Evolutionary conservation across 805 yeast genomes (phyloP), one percentile per base, ranked within the genome.

Genomic region (Pichia occidentalis): DNA sequence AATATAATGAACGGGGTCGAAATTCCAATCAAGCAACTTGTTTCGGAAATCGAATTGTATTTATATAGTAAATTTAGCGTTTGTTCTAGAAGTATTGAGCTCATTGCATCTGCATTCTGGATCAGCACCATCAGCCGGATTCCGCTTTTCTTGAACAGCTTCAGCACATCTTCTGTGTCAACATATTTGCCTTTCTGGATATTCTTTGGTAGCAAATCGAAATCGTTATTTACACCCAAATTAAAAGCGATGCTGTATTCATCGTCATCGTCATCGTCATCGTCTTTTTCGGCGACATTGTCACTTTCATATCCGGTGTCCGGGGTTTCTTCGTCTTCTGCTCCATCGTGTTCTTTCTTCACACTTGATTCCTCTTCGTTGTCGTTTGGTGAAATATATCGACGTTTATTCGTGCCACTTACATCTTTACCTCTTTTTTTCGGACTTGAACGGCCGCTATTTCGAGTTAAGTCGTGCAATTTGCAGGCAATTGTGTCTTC

Each of bases 31-130:
- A 60, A 41, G 7, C 56, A 40, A 23, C 49, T 51, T 20, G 59
- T 47, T 4, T 40, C 21, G 11, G 46, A 28, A 4, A 26, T 27
- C 19, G 34, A 34, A 14, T 44, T 46, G 19, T 39, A 49, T 29
- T 43, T 40, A 54, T 58, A 51, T 4, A 58, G 32, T 2, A 51
- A 25, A 24, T 50, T 46, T 23, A 60, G 37, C 13, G 51, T 30
- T 3, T 54, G 50, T n/a, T 55, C 46, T 22, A 56, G 29, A 9
- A 51, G 42, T 5, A 47, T 29, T 0, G 59, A 46, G 4, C 55
- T 54, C 36, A 61, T 54, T 5, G 62, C 53, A 42, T 61, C 66
- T 3, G 63, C 59, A 47, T 61, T 64, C 37, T 61, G 63, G n/a
- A 61, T 44, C 14, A 61, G 32, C 3, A 61, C 48, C 5, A 54